A percentile compares a stretch with the other conserved stretches of the same genome.
These are phyloP conservation scores for Phaffomyces antillensis DNA, from an alignment of 805 yeast genomes.

Conservation along the genomic window DNA sequence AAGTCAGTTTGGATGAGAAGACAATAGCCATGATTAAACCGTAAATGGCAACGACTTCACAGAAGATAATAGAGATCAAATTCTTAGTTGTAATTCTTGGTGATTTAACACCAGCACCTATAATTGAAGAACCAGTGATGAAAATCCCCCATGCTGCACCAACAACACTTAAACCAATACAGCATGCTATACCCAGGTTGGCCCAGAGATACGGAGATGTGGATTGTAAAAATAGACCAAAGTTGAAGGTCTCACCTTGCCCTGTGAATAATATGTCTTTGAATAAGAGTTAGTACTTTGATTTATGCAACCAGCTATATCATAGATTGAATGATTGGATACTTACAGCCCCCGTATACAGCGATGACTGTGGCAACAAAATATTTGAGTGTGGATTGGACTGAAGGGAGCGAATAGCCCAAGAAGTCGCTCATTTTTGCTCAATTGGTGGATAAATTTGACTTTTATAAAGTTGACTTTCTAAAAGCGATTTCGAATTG, in stretches of 20 bases:
- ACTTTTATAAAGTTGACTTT: not conserved
- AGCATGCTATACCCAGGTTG: slow-evolving; percentile 74
- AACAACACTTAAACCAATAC: slow-evolving; percentile 90
- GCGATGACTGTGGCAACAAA: slow-evolving; percentile 12
- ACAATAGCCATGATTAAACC: slow-evolving; percentile 98
- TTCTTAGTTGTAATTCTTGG: slow-evolving; percentile 97
- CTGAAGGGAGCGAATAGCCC: slow-evolving; percentile 15
- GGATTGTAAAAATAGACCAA: slow-evolving; percentile 77
- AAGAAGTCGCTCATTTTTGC: slow-evolving; percentile 13
- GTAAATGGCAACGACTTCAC: slow-evolving; percentile 98
- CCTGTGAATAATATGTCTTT: slow-evolving; percentile 65
- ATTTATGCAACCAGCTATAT: not conserved
- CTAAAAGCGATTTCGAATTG: no score
- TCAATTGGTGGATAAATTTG: not conserved
- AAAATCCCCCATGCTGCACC: slow-evolving; percentile 99
- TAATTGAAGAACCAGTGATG: slow-evolving; percentile 85
- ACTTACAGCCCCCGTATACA: slow-evolving; percentile 23
- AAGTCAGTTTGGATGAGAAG: slow-evolving; percentile 81
- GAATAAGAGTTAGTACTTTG: not conserved
- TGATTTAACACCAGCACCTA: slow-evolving; percentile 97
- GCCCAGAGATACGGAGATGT: slow-evolving; percentile 99
- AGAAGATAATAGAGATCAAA: slow-evolving; percentile 91
- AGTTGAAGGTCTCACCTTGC: slow-evolving; percentile 84
- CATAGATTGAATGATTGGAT: not conserved
- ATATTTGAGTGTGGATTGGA: slow-evolving; percentile 10